Conservation (phyloP, 495 filamentous ascomycete genomes). For the Arthonia radiata region DNA sequence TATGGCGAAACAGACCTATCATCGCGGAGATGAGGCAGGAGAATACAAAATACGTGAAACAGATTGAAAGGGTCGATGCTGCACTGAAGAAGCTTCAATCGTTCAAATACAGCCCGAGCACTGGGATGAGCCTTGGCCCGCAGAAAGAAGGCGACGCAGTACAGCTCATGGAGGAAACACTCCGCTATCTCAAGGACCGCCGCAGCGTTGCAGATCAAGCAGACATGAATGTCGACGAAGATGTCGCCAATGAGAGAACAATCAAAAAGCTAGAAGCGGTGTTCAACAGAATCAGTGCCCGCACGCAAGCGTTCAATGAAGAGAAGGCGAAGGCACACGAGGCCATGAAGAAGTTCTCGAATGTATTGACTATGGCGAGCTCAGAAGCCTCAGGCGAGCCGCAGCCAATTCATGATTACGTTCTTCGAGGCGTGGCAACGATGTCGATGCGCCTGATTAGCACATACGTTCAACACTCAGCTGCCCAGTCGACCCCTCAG, state of each 20-base stretch:
- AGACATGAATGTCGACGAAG: conserved; percentile 12
- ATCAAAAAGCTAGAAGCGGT: background rate
- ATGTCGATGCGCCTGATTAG: too few relatives aligned
- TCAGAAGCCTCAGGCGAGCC: conserved; percentile 13
- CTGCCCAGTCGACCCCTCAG: conserved; percentile 9
- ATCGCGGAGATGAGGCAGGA: too few relatives aligned
- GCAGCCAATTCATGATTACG: too few relatives aligned
- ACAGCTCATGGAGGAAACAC: conserved; percentile 2
- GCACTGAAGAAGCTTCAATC: too few relatives aligned
- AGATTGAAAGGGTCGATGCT: too few relatives aligned
- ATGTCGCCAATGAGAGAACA: background rate
- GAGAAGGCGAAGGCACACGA: conserved; percentile 23
- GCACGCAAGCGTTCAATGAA: conserved; percentile 30
- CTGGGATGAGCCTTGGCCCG: too few relatives aligned
- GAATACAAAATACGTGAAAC: too few relatives aligned
- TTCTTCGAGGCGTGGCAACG: too few relatives aligned
- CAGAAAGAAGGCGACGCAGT: conserved; percentile 9
- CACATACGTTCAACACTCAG: conserved; percentile 6
- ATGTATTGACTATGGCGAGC: conserved; percentile 27
- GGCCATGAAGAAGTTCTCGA: conserved; percentile 21
- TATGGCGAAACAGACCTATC: too few relatives aligned
- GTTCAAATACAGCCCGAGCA: too few relatives aligned
- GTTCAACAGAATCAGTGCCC: background rate
- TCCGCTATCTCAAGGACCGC: conserved; percentile 7
- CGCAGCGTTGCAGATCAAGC: conserved; percentile 18